Base-by-base conservation (phyloP, 257 asterid genomes). In the Echites panduratus region DNA sequence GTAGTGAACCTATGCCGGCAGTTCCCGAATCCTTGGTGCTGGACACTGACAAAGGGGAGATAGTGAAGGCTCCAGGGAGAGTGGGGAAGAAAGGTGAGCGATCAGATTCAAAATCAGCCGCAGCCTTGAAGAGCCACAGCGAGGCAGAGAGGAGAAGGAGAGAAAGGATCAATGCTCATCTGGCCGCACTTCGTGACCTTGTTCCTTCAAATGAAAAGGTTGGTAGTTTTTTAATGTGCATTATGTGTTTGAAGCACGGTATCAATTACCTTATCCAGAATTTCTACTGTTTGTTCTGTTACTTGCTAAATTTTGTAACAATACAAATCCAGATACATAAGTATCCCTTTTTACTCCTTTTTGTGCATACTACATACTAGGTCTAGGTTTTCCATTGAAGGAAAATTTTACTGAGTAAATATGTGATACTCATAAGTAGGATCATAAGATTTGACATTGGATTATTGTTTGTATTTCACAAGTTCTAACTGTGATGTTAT, bases 81-180 rank as follows among this genome's bases (percentile, higher is more conserved):
- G 62, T 71, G 63, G 87, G 76, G 72, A 89, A 83, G 73, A 85
- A 75, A 77, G 62, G 57, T 64, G 90, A 73, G 48, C 70, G 43
- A 71, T 71, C 91, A 7, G 92, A 75, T 73, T 84, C 78, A 19
- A 92, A 90, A 79, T 74, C 87, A 0, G 49, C 72, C 29, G 94
- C 90, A 13, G 96, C 96, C 53, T 82, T 90, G 83, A 92, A 87
- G 86, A 90, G 92, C 72, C 98, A 90, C 66, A 92, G 98, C 67
- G 98, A 92, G 79, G 92, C 98, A 27, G 98, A 92, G 83, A 85
- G 85, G 83, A 83, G 98, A 73, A 85, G 96, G 71, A 87, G 98
- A 81, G 96, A 92, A 72, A 82, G 92, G 83, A 90, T 92, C 81
- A 92, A 92, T 76, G 89, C 92, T 65, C 94, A 85, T 84, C 83